A percentile compares a stretch with the other conserved stretches of the same genome.
Evolutionary conservation across 345 rosid genomes (phyloP).

Genomic region (Pistacia vera): DNA sequence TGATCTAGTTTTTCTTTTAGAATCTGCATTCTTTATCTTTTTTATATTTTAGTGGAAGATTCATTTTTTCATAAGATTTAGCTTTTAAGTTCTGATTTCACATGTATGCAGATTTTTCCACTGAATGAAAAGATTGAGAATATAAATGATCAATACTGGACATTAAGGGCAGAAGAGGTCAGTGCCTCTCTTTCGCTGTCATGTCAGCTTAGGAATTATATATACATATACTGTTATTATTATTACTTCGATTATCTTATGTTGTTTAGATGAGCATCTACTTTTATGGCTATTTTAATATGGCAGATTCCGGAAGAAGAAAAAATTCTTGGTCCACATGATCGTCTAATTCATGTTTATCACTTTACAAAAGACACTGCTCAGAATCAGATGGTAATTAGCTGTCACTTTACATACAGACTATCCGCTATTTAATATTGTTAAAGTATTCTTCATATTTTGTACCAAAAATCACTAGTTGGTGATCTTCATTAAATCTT

Average conservation of each 20-base stretch:
- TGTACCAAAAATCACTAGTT: not conserved
- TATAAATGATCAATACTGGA: conserved; percentile 97
- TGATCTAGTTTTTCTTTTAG: not conserved
- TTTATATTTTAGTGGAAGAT: not conserved
- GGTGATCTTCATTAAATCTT: not conserved
- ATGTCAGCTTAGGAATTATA: not conserved
- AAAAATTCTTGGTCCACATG: conserved; percentile 86
- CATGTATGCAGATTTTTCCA: conserved; percentile 74
- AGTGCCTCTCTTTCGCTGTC: conserved; percentile 1
- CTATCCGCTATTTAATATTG: not conserved
- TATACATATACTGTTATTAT: not conserved
- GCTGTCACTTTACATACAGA: not conserved
- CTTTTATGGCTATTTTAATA: conserved; percentile 1
- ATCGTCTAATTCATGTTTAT: conserved; percentile 89
- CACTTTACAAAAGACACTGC: conserved; percentile 85
- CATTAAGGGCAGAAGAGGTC: conserved; percentile 97
- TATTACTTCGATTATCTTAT: not conserved
- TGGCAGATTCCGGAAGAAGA: conserved; percentile 94
- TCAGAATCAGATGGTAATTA: conserved; percentile 67
- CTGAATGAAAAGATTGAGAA: conserved; percentile 82
- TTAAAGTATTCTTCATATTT: not conserved
- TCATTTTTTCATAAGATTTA: not conserved
- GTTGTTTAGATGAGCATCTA: not conserved
- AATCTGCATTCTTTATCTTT: not conserved
- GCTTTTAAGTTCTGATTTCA: not conserved